A percentile compares a stretch with the other conserved stretches of the same genome.
phyloP scores from a whole-genome alignment of 495 filamentous ascomycete species.

The Lindgomyces ingoldianus region DNA sequence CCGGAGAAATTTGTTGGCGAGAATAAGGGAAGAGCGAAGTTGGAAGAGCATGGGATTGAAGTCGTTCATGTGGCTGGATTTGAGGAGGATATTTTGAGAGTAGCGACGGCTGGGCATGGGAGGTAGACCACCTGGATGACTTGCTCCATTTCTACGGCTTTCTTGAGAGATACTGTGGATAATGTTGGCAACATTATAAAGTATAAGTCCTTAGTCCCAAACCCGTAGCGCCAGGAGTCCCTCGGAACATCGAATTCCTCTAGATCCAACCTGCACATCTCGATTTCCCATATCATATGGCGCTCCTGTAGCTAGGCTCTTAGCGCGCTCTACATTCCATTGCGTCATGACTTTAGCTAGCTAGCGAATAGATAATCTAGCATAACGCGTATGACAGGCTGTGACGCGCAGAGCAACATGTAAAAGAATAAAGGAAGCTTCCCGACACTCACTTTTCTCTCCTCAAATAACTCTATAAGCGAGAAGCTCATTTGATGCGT shows the following conservation, averaged over 20 bases:
- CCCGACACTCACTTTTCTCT: neutral
- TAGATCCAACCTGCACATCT: neutral
- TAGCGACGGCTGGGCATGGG: slow-evolving; percentile 80
- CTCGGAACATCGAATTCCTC: neutral
- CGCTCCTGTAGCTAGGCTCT: no score
- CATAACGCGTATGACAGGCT: neutral
- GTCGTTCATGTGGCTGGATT: slow-evolving; percentile 72
- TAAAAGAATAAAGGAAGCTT: slow-evolving; percentile 4
- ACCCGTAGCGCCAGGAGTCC: no score
- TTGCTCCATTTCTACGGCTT: neutral
- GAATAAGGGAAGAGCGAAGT: slow-evolving; percentile 69
- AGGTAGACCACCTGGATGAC: neutral
- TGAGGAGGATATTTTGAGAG: slow-evolving; percentile 75
- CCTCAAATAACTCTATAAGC: neutral
- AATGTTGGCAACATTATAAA: no score
- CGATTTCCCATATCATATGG: slow-evolving; percentile 9
- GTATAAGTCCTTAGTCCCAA: no score
- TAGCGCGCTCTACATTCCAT: no score
- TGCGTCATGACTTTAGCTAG: slow-evolving; percentile 27
- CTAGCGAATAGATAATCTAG: slow-evolving; percentile 7
- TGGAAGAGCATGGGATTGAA: slow-evolving; percentile 73
- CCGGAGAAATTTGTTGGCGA: slow-evolving; percentile 82
- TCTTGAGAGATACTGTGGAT: neutral
- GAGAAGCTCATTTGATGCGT: neutral
- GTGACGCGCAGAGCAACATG: neutral